Evolutionary conservation across 176 grass and related monocot genomes (phyloP).

Genomic region (Avena insularis): DNA sequence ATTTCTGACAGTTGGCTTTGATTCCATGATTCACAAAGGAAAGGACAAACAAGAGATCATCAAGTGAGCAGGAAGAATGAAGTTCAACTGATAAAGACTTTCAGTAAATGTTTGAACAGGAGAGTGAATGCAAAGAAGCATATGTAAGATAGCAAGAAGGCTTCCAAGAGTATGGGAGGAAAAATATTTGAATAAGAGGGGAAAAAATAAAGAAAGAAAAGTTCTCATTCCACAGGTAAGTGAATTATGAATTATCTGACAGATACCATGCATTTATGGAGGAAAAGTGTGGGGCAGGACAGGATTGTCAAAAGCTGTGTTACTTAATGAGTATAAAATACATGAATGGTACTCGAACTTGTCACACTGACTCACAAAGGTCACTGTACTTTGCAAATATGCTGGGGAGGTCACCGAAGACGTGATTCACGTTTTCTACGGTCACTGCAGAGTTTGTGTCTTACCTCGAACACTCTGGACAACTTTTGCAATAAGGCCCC

Average conservation of each 20-base stretch:
- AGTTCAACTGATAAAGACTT: not conserved
- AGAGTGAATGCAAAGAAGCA: not conserved
- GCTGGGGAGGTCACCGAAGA: too few relatives aligned
- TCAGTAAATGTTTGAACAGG: not conserved
- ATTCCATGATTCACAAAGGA: not conserved
- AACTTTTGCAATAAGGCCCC: too few relatives aligned
- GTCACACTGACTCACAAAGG: too few relatives aligned
- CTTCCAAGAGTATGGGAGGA: not conserved
- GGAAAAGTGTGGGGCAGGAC: not conserved
- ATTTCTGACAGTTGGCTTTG: not conserved
- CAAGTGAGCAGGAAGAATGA: not conserved
- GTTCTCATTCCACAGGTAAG: not conserved
- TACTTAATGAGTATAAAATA: too few relatives aligned
- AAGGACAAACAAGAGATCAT: not conserved
- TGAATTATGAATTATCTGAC: not conserved
- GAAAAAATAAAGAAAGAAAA: not conserved
- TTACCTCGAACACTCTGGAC: too few relatives aligned
- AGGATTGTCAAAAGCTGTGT: not conserved
- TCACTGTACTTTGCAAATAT: too few relatives aligned
- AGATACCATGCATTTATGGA: not conserved
- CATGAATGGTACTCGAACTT: too few relatives aligned
- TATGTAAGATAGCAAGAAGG: not conserved
- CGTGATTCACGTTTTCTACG: too few relatives aligned
- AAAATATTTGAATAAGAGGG: not conserved
- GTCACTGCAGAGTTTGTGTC: too few relatives aligned